Conservation (phyloP, 2,329 filamentous ascomycete genomes). For the Alternaria hordeiaustralica region DNA sequence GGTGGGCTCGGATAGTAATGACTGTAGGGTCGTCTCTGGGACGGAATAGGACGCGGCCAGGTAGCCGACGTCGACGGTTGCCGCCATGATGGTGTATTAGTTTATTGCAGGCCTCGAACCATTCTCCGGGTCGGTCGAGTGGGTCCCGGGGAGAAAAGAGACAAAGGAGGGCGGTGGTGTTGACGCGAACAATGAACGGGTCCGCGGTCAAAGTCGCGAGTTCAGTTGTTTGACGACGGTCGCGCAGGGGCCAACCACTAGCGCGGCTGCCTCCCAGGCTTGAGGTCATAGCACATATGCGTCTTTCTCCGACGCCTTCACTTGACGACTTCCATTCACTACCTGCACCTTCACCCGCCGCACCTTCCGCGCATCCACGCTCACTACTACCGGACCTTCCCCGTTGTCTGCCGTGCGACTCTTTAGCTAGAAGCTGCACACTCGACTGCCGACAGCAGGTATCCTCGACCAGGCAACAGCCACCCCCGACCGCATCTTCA, state of each 20-base stretch:
- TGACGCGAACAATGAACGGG: slow-evolving; percentile 25
- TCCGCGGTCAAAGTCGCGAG: slow-evolving; percentile 23
- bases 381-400: slow-evolving; percentile 1
- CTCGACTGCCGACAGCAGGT: neutral
- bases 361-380: slow-evolving; percentile 1
- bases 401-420: slow-evolving; percentile 30
- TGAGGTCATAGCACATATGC: slow-evolving; percentile 23
- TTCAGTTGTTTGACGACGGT: slow-evolving; percentile 28
- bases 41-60: slow-evolving; percentile 74
- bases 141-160: slow-evolving; percentile 16
- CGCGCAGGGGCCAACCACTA: slow-evolving; percentile 20
- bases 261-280: slow-evolving; percentile 1
- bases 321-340: neutral
- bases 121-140: slow-evolving; percentile 18
- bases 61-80: slow-evolving; percentile 72
- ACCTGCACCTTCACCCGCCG: neutral
- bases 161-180: slow-evolving; percentile 32
- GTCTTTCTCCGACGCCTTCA: slow-evolving; percentile 5
- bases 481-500: neutral
- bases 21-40: slow-evolving; percentile 67
- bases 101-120: slow-evolving; percentile 25
- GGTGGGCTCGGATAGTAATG: slow-evolving; percentile 72
- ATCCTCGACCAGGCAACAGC: neutral
- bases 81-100: slow-evolving; percentile 60
- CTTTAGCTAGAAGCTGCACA: slow-evolving; percentile 44